phyloP scores from a whole-genome alignment of 805 yeast genomes.

The Yamadazyma sp. region DNA sequence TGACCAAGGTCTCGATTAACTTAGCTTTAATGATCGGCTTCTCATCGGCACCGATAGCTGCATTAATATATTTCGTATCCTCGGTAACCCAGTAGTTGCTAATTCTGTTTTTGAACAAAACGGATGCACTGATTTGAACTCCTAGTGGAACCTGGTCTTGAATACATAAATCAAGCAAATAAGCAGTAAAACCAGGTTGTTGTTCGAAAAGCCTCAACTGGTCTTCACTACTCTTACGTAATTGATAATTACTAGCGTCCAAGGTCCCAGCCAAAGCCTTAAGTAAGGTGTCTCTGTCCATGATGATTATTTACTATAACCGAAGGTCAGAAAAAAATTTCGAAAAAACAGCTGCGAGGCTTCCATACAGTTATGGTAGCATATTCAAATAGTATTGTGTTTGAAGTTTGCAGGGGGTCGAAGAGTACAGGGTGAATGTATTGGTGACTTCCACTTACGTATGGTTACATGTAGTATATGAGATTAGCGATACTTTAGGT shows the following conservation, averaged over 20 bases:
- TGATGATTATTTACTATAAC: constrained; percentile 12
- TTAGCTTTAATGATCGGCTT: constrained; percentile 44
- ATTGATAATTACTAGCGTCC: constrained; percentile 45
- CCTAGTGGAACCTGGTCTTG: constrained; percentile 42
- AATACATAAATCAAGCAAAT: constrained; percentile 49
- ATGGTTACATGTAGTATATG: no score
- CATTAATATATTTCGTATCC: constrained; percentile 21
- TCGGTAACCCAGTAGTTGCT: constrained; percentile 38
- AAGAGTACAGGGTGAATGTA: no score
- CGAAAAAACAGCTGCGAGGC: no score
- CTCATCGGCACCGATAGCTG: constrained; percentile 32
- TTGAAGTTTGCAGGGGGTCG: no score
- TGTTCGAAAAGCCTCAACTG: constrained; percentile 52
- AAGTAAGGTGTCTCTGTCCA: constrained; percentile 53
- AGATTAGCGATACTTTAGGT: no score
- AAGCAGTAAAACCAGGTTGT: constrained; percentile 57
- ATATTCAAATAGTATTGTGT: no score
- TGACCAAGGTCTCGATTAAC: constrained; percentile 42
- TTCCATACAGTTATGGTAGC: no score
- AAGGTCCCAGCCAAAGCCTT: constrained; percentile 53
- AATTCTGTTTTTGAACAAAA: constrained; percentile 45
- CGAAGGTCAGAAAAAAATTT: constrained; percentile 2
- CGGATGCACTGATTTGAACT: constrained; percentile 43
- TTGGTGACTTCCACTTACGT: no score
- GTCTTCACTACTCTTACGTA: constrained; percentile 54